Conservation (phyloP, 1,139 yeast species). For the Pichia sp. region DNA sequence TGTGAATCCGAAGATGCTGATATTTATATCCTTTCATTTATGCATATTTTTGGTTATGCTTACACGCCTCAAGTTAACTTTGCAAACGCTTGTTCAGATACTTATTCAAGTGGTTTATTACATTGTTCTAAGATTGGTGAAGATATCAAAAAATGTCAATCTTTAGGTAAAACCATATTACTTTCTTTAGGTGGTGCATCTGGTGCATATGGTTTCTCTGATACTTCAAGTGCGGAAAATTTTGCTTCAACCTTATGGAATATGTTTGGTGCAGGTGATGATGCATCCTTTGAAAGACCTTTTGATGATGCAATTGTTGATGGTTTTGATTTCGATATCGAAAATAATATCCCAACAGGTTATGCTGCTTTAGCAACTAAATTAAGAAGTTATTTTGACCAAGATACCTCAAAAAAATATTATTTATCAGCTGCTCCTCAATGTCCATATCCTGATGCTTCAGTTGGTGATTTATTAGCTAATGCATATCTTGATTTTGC, state of each 20-base stretch:
- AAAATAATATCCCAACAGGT: constrained; percentile 47
- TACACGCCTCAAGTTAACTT: constrained; percentile 52
- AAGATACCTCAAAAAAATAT: constrained; percentile 53
- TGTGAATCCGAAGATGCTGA: constrained; percentile 68
- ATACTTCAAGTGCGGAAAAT: constrained; percentile 54
- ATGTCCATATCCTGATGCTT: constrained; percentile 87
- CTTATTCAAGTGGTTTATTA: constrained; percentile 48
- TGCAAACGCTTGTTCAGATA: constrained; percentile 57
- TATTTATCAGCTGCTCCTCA: constrained; percentile 94
- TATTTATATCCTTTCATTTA: constrained; percentile 65
- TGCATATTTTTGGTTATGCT: constrained; percentile 52
- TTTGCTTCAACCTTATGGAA: constrained; percentile 82
- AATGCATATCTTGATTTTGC: constrained; percentile 73
- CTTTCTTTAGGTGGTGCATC: constrained; percentile 85
- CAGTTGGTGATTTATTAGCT: constrained; percentile 62
- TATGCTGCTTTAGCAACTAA: constrained; percentile 55
- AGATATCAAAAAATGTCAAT: constrained; percentile 81
- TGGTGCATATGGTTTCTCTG: constrained; percentile 69
- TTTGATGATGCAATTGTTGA: constrained; percentile 63
- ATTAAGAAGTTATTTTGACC: constrained; percentile 52
- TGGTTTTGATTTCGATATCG: constrained; percentile 72
- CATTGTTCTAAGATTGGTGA: constrained; percentile 60
- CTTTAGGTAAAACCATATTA: constrained; percentile 66
- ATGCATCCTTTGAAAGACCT: constrained; percentile 58
- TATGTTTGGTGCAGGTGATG: constrained; percentile 83